These are phyloP conservation scores for Mycena filopes DNA, from an alignment of 768 basidiomycete species.

Conservation along the genomic window DNA sequence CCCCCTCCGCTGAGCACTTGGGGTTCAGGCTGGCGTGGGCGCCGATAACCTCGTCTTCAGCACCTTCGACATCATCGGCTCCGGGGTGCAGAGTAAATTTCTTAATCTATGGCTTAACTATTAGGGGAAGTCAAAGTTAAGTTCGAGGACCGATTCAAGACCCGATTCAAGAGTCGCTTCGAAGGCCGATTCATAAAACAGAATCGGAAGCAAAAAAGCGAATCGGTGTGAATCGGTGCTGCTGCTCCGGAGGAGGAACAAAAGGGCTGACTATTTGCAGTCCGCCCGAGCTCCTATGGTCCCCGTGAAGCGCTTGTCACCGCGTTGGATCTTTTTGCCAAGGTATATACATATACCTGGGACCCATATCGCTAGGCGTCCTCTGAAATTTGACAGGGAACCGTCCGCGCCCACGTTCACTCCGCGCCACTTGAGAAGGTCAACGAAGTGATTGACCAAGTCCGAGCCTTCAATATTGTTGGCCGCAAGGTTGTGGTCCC, in stretches of 20 bases:
- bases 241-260: too few relatives aligned
- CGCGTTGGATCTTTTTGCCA: conserved; percentile 30
- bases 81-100: conserved; percentile 22
- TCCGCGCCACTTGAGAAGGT: conserved; percentile 24
- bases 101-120: too few relatives aligned
- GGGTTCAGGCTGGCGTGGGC: conserved; percentile 23
- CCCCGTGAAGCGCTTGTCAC: not conserved
- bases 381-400: conserved; percentile 12
- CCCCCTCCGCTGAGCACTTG: not conserved
- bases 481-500: conserved; percentile 26
- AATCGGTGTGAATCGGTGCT: too few relatives aligned
- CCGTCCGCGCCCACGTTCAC: conserved; percentile 6
- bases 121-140: too few relatives aligned
- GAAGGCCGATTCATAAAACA: too few relatives aligned
- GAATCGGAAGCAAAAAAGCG: too few relatives aligned
- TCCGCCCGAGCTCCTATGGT: conserved; percentile 6
- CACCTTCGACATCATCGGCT: conserved; percentile 14
- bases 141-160: too few relatives aligned
- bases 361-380: too few relatives aligned
- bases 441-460: conserved; percentile 27
- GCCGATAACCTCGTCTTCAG: conserved; percentile 26
- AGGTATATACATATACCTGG: conserved; percentile 5
- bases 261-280: not conserved
- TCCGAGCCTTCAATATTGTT: conserved; percentile 12
- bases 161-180: too few relatives aligned